Conservation (phyloP, 306 rosid genomes). For the Begonia loranthoides region DNA sequence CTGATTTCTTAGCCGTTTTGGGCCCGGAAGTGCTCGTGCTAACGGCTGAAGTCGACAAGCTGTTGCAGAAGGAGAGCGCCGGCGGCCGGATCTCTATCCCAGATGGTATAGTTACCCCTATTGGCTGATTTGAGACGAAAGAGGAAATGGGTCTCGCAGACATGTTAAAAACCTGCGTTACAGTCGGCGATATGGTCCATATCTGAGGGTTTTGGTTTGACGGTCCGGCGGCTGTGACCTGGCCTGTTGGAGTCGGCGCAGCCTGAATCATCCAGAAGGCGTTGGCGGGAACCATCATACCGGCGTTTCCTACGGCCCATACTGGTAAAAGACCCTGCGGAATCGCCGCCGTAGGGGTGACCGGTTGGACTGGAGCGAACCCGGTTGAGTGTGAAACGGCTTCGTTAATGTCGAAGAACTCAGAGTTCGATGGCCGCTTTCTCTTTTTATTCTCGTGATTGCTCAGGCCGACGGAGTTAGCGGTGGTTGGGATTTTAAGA, state of each 20-base stretch:
- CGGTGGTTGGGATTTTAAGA: conserved; percentile 29
- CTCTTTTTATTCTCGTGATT: conserved; percentile 22
- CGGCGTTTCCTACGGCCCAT: conserved; percentile 32
- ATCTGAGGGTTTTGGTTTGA: conserved; percentile 25
- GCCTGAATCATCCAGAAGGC: conserved; percentile 56
- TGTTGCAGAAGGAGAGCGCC: neutral
- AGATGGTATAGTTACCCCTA: neutral
- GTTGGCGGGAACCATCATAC: conserved; percentile 45
- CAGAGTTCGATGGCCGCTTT: conserved; percentile 36
- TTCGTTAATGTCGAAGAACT: conserved; percentile 30
- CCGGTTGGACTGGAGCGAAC: conserved; percentile 34
- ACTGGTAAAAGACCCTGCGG: conserved; percentile 44
- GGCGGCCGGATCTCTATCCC: conserved; percentile 2
- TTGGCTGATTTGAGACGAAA: conserved; percentile 8
- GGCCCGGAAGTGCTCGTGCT: conserved; percentile 38
- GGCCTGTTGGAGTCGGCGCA: conserved; percentile 7
- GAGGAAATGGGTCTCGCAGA: conserved; percentile 32
- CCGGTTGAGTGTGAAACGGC: conserved; percentile 29
- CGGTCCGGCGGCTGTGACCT: conserved; percentile 7
- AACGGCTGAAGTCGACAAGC: conserved; percentile 19
- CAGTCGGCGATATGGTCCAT: conserved; percentile 44
- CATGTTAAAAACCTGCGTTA: conserved; percentile 33
- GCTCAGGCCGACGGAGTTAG: neutral
- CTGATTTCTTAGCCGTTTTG: conserved; percentile 21
- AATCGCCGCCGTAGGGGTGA: conserved; percentile 1